Evolutionary conservation across 2,329 filamentous ascomycete genomes (phyloP), one percentile per base, ranked within the genome.

Genomic region (Colletotrichum caudatum): DNA sequence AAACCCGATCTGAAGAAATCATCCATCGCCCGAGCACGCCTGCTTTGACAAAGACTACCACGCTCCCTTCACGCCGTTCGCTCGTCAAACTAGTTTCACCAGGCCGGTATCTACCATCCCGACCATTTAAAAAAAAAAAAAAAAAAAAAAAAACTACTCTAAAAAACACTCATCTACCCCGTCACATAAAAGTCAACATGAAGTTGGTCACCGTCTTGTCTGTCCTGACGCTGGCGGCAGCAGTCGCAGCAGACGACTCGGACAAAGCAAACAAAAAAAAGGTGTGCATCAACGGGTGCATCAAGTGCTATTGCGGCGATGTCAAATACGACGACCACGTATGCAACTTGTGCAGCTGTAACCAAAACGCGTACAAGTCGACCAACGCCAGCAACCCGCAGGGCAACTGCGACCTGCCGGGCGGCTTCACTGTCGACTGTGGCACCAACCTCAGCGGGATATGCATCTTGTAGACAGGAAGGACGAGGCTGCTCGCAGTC

Each of bases 221-320:
- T 35, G 48, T 53, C 16, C 14, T 53, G 33, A 51, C 35, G 6
- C 35, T 35, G 35, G 35, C 35, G 35, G 9, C 35, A 35, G 2
- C 9, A 35, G 35, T 35, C 9, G 35, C 35, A 35, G 35, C 35
- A 35, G 35, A 9, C 35, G 35, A 35, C 35, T 9, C 35, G 9
- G 2, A 7, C 35, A 9, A 5, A 35, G 1, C 35, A 35, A 8
- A 8, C 1, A 35, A 35, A 35, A 35, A 35, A 35, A 9, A 35
- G 6, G 7, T 35, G 35, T 35, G 35, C 9, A 35, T 35, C 35
- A 35, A 35, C 33, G 46, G n/a, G 4, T 62, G 60, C 60, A 7
- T 62, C 8, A 62, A 39, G 60, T 62, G 60, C 46, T 41, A 39
- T 33, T 62, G 60, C 60, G 60, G 60, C 44, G 60, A 53, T 11